Conservation (phyloP, 2,329 filamentous ascomycete genomes). For the Atkinsonella hypoxylon region DNA sequence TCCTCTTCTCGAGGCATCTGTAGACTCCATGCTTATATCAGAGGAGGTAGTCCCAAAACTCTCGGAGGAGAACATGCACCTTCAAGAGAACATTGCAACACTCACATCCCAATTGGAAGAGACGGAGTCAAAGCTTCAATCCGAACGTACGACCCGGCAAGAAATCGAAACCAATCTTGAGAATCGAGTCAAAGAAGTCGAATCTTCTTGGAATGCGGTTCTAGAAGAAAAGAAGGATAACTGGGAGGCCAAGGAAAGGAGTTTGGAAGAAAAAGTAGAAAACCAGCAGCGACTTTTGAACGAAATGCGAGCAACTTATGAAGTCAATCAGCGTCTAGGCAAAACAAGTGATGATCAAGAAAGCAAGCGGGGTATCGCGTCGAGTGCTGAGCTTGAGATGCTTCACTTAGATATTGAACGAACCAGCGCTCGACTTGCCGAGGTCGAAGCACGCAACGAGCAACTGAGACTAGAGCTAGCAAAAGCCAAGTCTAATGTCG, state of each 20-base stretch:
- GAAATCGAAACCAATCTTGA: slow-evolving; percentile 69
- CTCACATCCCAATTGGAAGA: slow-evolving; percentile 76
- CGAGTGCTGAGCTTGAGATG: slow-evolving; percentile 86
- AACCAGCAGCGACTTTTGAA: slow-evolving; percentile 85
- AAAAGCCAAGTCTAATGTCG: slow-evolving; percentile 61
- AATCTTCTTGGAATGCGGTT: slow-evolving; percentile 80
- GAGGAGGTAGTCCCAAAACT: slow-evolving; percentile 88
- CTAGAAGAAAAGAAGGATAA: slow-evolving; percentile 91
- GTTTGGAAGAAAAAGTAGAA: slow-evolving; percentile 83
- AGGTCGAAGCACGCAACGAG: slow-evolving; percentile 89
- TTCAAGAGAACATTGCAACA: slow-evolving; percentile 66
- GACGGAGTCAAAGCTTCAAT: slow-evolving; percentile 66
- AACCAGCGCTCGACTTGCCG: slow-evolving; percentile 73
- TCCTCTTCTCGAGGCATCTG: slow-evolving; percentile 86
- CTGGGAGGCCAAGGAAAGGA: slow-evolving; percentile 88
- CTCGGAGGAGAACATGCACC: slow-evolving; percentile 72
- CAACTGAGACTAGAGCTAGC: slow-evolving; percentile 83
- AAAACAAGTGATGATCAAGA: slow-evolving; percentile 53
- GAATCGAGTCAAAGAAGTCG: slow-evolving; percentile 73
- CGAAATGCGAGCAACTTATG: slow-evolving; percentile 93
- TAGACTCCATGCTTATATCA: slow-evolving; percentile 83
- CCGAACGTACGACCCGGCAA: slow-evolving; percentile 61
- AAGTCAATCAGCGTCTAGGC: slow-evolving; percentile 83
- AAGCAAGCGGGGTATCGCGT: slow-evolving; percentile 52
- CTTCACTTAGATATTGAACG: slow-evolving; percentile 84